Conservation (phyloP, 768 basidiomycete species). For the Pholiota conissans region DNA sequence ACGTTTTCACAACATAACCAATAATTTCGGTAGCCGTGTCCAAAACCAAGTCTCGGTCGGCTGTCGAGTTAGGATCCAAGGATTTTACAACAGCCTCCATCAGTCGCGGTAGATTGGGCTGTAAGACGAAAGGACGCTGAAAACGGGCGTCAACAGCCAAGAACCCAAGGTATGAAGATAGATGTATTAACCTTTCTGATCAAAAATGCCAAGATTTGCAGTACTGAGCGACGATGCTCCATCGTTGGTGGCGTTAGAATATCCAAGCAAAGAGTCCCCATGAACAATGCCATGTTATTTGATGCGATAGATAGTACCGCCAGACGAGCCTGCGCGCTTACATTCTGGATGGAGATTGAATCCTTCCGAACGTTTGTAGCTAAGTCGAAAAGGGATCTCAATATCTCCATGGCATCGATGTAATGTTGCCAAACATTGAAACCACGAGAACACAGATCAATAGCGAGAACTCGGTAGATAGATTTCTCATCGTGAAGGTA, state of each 20-base stretch:
- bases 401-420: slow-evolving; percentile 84
- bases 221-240: slow-evolving; percentile 80
- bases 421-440: slow-evolving; percentile 96
- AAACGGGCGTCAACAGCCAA: not conserved
- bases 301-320: slow-evolving; percentile 87
- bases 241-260: slow-evolving; percentile 76
- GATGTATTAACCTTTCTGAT: slow-evolving; percentile 71
- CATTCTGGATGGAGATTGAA: slow-evolving; percentile 63
- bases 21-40: slow-evolving; percentile 94
- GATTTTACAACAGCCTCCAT: slow-evolving; percentile 97
- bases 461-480: slow-evolving; percentile 67
- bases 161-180: not conserved
- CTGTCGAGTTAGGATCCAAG: slow-evolving; percentile 83
- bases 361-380: slow-evolving; percentile 76
- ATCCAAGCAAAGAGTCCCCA: slow-evolving; percentile 90
- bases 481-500: slow-evolving; percentile 77
- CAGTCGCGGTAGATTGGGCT: slow-evolving; percentile 79
- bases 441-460: slow-evolving; percentile 89
- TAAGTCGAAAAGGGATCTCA: slow-evolving; percentile 80
- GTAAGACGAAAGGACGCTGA: slow-evolving; percentile 82
- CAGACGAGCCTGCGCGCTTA: slow-evolving; percentile 74
- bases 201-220: slow-evolving; percentile 92
- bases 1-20: slow-evolving; percentile 94
- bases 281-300: slow-evolving; percentile 84
- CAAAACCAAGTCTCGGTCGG: slow-evolving; percentile 78